Percentiles rank a stretch among this genome's conserved stretches.
Evolutionary conservation across 2,329 filamentous ascomycete species (phyloP).

Genomic region (Penicillium paneum): DNA sequence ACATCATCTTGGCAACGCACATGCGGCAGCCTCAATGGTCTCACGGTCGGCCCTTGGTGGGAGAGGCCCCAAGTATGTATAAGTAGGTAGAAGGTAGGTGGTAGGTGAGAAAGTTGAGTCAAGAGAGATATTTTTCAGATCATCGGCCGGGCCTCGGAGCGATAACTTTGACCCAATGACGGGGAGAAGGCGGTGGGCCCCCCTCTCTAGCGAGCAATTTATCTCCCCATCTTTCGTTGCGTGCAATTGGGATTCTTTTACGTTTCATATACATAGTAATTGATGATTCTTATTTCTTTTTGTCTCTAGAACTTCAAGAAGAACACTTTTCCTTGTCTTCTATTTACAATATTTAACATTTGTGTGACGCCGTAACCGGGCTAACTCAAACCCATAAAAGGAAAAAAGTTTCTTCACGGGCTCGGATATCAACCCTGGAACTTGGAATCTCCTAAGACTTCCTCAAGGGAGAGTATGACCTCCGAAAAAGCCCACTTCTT

Average conservation of each 20-base stretch:
- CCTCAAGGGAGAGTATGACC: neutral
- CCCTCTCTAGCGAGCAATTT: constrained; percentile 16
- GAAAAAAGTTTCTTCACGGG: neutral
- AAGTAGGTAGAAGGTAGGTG: constrained; percentile 3
- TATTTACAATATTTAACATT: neutral
- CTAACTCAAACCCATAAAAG: neutral
- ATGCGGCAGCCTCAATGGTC: constrained; percentile 41
- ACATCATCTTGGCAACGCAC: constrained; percentile 43
- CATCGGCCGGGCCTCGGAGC: constrained; percentile 26
- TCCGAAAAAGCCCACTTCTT: constrained; percentile 15
- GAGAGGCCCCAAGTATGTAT: constrained; percentile 17
- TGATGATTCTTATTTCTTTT: neutral
- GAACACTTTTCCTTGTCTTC: neutral
- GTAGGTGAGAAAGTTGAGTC: constrained; percentile 12
- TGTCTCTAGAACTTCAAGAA: too few relatives aligned
- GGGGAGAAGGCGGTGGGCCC: constrained; percentile 18
- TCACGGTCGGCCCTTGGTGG: constrained; percentile 13
- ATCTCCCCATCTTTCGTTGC: neutral
- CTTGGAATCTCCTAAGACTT: neutral
- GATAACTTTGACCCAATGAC: constrained; percentile 18
- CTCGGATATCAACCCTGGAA: neutral
- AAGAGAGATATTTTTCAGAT: constrained; percentile 24
- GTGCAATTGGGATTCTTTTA: neutral
- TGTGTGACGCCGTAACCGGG: neutral
- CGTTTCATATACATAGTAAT: too few relatives aligned